A percentile compares a stretch with the other conserved stretches of the same genome.
phyloP scores from a whole-genome alignment of 2,329 filamentous ascomycete genomes.

The Alternaria dauci region DNA sequence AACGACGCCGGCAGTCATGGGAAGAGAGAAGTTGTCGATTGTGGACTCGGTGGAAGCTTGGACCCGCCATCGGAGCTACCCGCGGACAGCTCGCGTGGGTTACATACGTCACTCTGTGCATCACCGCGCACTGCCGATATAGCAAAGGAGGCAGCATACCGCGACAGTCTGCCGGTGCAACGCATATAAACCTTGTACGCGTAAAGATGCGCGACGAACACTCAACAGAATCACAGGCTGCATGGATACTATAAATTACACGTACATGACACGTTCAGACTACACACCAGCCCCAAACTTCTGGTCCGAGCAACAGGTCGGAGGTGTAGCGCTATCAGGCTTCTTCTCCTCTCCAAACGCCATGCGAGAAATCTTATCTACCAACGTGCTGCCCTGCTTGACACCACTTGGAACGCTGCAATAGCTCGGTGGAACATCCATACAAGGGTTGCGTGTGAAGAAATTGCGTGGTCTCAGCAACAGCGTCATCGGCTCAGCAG shows the following conservation, averaged over 20 bases:
- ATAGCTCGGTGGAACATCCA: slow-evolving; percentile 83
- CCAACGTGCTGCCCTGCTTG: slow-evolving; percentile 56
- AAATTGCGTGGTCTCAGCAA: slow-evolving; percentile 82
- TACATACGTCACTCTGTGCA: slow-evolving; percentile 11
- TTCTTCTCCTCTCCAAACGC: slow-evolving; percentile 55
- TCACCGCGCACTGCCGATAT: background rate
- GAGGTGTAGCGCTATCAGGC: slow-evolving; percentile 9
- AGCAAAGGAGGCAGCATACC: background rate
- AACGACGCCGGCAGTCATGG: background rate
- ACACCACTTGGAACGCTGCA: slow-evolving; percentile 76
- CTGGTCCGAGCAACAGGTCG: slow-evolving; percentile 26
- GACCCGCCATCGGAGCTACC: slow-evolving; percentile 15
- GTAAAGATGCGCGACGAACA: background rate
- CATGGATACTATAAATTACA: background rate
- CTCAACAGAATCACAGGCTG: rapidly evolving
- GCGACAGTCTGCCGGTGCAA: background rate
- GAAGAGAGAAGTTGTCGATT: slow-evolving; percentile 16
- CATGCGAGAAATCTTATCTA: slow-evolving; percentile 61
- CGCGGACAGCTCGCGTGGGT: background rate
- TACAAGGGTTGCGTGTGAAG: slow-evolving; percentile 78
- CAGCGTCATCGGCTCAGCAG: slow-evolving; percentile 79
- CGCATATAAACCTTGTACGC: background rate
- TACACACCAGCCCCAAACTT: slow-evolving; percentile 34
- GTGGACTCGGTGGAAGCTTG: slow-evolving; percentile 22
- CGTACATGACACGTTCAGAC: background rate